Evolutionary conservation across 495 filamentous ascomycete genomes (phyloP).

Genomic region (Penicillium angulare): DNA sequence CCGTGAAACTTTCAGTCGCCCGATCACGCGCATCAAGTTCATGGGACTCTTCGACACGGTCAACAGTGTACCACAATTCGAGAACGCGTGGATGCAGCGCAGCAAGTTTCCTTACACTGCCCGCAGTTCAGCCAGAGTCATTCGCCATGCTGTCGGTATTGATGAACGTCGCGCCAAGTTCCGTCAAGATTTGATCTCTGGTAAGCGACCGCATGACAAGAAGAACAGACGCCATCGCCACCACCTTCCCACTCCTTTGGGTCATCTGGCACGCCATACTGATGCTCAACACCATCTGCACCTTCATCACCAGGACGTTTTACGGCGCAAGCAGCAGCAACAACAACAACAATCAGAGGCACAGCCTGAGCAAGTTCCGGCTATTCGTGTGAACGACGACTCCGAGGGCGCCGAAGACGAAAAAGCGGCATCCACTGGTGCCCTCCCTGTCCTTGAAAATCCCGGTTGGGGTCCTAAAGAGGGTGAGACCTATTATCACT

Average conservation of each 20-base stretch:
- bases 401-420: conserved; percentile 2
- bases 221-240: conserved; percentile 34
- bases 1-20: conserved; percentile 79
- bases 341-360: background rate
- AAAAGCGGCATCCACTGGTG: background rate
- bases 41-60: conserved; percentile 57
- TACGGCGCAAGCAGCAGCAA: background rate
- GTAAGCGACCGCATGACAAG: conserved; percentile 36
- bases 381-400: conserved; percentile 31
- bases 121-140: conserved; percentile 66
- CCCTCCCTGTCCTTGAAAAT: background rate
- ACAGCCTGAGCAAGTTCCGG: conserved; percentile 21
- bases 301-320: conserved; percentile 15
- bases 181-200: conserved; percentile 69
- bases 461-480: conserved; percentile 22
- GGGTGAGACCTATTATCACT: conserved; percentile 37
- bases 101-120: conserved; percentile 83
- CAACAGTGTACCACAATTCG: conserved; percentile 79
- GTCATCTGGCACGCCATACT: conserved; percentile 17
- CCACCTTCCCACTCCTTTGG: conserved; percentile 29
- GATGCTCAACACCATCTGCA: conserved; percentile 23
- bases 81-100: conserved; percentile 82
- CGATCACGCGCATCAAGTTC: conserved; percentile 63
- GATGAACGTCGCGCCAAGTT: conserved; percentile 74
- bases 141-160: conserved; percentile 73